Base-by-base conservation (phyloP, 495 filamentous ascomycete species). In the Monascus purpureus region DNA sequence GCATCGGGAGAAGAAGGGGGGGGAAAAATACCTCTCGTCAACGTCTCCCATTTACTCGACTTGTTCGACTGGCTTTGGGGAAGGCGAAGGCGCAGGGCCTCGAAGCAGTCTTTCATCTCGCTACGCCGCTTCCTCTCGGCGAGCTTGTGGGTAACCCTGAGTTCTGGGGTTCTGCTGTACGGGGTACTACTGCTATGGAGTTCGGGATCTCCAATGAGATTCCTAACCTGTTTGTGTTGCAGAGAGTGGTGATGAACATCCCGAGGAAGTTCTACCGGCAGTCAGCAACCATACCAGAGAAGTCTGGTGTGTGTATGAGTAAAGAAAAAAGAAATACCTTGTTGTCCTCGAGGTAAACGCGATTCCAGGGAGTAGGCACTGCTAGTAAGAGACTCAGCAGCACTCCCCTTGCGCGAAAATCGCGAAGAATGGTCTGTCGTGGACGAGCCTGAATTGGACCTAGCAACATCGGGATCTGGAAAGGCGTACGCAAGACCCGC, bases 91-190 rank as follows among this genome's bases (percentile, higher is more conserved):
- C 87, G 74, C 15, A 99, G 58, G 28, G 78, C 69, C 40, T 99
- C 90, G 49, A 96, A 96, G 5, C 95, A 67, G 47, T 87, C 79
- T 55, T 99, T 99, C 90, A 99, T 96, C 51, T 99, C 90, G 29
- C 84, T 93, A 20, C 90, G 73, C 11, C 90, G 78, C 57, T 96
- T 99, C 22, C 90, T 70, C 58, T 99, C 90, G 4, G 90, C 90
- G 28, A 96, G 65, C 49, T 99, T 99, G 43, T 99, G 90, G 29
- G 82, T 94, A 19, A 93, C 77, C 23, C 90, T 69, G n/a, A 96
- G 65, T 52, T 95, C 90, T 6, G 90, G 90, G 1, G 90, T 99
- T 26, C 90, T 66, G 46, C 86, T 94, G 51, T 96, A 99, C 0
- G 84, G 84, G 13, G 82, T 80, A 8, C 59, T 65, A 24, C 72